Evolutionary conservation across 2,329 filamentous ascomycete species (phyloP).

Genomic region (Paraconiothyrium brasiliense): DNA sequence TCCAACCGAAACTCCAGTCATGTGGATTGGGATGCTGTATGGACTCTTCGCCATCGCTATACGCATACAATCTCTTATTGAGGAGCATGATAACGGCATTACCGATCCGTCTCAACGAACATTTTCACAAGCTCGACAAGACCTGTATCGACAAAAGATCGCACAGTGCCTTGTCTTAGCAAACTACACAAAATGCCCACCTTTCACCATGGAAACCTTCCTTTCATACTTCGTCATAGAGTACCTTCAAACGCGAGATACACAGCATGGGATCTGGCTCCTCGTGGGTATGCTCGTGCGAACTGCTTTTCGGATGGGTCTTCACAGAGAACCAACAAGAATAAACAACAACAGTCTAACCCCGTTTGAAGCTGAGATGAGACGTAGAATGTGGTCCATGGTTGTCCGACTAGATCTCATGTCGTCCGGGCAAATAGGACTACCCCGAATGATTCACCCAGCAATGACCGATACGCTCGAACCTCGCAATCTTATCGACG

Average conservation of each 20-base stretch:
- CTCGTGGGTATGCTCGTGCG: constrained; percentile 43
- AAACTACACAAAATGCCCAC: constrained; percentile 48
- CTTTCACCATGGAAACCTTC: constrained; percentile 43
- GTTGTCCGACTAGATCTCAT: constrained; percentile 52
- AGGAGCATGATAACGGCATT: constrained; percentile 19
- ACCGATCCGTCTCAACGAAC: constrained; percentile 20
- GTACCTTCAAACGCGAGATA: constrained; percentile 39
- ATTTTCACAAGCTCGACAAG: constrained; percentile 32
- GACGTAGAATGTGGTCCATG: constrained; percentile 69
- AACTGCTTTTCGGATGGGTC: constrained; percentile 52
- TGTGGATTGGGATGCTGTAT: constrained; percentile 58
- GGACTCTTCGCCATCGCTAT: constrained; percentile 46
- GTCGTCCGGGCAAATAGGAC: constrained; percentile 49
- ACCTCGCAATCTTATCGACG: constrained; percentile 53
- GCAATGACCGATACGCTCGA: constrained; percentile 50
- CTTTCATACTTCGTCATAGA: constrained; percentile 44
- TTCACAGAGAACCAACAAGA: constrained; percentile 53
- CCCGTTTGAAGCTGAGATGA: constrained; percentile 67
- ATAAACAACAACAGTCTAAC: constrained; percentile 48
- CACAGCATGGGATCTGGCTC: constrained; percentile 42
- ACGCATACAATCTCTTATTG: constrained; percentile 35
- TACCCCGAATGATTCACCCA: constrained; percentile 51
- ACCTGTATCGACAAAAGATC: constrained; percentile 43
- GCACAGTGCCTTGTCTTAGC: constrained; percentile 45
- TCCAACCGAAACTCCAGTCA: constrained; percentile 48